A percentile compares a stretch with the other conserved stretches of the same genome.
Conservation (phyloP, 1,284 basidiomycete genomes). For the Apiotrichum mycotoxinovorans region DNA sequence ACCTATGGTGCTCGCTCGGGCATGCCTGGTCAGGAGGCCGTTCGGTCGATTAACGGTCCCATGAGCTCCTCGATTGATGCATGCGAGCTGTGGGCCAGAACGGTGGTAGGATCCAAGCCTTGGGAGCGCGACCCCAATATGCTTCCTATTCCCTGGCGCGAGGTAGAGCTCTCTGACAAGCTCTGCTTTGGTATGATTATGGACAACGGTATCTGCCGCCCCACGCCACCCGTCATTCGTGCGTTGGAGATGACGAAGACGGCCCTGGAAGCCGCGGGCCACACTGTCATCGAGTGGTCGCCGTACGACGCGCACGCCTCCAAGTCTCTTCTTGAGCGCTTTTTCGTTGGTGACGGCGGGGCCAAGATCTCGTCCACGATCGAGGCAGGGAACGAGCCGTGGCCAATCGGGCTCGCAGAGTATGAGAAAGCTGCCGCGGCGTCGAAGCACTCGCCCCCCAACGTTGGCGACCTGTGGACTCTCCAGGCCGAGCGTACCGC, state of each 20-base stretch:
- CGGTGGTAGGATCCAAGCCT: conserved; percentile 53
- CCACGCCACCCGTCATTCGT: conserved; percentile 66
- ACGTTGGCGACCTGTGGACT: conserved; percentile 34
- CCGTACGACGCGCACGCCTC: conserved; percentile 23
- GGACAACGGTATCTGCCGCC: conserved; percentile 60
- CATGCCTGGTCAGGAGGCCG: conserved; percentile 65
- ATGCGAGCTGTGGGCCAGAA: conserved; percentile 62
- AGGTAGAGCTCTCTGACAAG: conserved; percentile 60
- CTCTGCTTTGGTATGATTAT: conserved; percentile 55
- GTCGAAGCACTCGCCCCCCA: conserved; percentile 12
- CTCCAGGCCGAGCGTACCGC: conserved; percentile 29
- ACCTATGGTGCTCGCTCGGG: conserved; percentile 64
- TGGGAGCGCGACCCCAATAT: conserved; percentile 67
- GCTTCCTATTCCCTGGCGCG: conserved; percentile 63
- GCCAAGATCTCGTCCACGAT: conserved; percentile 34
- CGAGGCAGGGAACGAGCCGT: conserved; percentile 29
- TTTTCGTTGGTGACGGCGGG: conserved; percentile 43
- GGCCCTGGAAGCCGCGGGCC: conserved; percentile 63
- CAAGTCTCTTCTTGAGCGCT: conserved; percentile 24
- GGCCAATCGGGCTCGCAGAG: conserved; percentile 26
- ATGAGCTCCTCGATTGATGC: conserved; percentile 59
- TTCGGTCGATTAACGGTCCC: conserved; percentile 70
- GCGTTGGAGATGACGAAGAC: conserved; percentile 60
- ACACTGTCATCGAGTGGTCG: conserved; percentile 55
- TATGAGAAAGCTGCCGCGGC: conserved; percentile 25